Base-by-base conservation (phyloP, 2,329 filamentous ascomycete species). In the Fusarium tuaranense region DNA sequence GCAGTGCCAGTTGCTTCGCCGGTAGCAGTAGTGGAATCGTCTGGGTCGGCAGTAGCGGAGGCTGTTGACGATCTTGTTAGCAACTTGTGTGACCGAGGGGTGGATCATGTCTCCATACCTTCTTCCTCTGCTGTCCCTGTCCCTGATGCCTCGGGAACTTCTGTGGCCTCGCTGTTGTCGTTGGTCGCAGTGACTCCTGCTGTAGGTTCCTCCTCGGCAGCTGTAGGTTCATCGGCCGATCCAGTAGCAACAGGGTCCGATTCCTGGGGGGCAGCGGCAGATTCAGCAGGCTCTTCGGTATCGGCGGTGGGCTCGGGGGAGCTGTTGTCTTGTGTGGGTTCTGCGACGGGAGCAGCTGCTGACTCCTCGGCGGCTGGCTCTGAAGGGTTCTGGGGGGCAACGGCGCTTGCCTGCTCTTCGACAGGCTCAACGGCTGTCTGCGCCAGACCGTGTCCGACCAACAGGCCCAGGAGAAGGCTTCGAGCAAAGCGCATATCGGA, bases 391-490 rank as follows among this genome's bases (percentile, higher is more conserved):
- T 73, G 57, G 44, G 68, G 61, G 20, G 66, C 63, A 25, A 74
- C 36, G 13, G 57, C 51, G 36, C 58, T 65, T 2, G 68, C 65
- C 7, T 71, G 63, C 38, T 67, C 30, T 32, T 62, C 38, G 20
- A 51, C 72, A 7, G 62, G 59, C 5, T 55, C 51, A 12, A 32
- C 48, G 27, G 34, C 48, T 39, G 72, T 73, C 63, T 74, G 72
- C n/a, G 65, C 61, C 16, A 74, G 59, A n/a, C 72, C 72, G 14
- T 75, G 65, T 13, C 39, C 65, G 12, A 69, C 72, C 62, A 74
- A 53, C 51, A 74, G 61, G n/a, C 72, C 65, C 44, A 75, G 25
- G 38, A 74, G 60, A 63, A 74, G 59, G 41, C 69, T 70, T 51
- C 59, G 55, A 36, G 72, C 41, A 63, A 74, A 75, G 48, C 72